A percentile compares a stretch with the other conserved stretches of the same genome.
Conservation (phyloP, 352 stramenopile genomes). For the Saprolegnia diclina region DNA sequence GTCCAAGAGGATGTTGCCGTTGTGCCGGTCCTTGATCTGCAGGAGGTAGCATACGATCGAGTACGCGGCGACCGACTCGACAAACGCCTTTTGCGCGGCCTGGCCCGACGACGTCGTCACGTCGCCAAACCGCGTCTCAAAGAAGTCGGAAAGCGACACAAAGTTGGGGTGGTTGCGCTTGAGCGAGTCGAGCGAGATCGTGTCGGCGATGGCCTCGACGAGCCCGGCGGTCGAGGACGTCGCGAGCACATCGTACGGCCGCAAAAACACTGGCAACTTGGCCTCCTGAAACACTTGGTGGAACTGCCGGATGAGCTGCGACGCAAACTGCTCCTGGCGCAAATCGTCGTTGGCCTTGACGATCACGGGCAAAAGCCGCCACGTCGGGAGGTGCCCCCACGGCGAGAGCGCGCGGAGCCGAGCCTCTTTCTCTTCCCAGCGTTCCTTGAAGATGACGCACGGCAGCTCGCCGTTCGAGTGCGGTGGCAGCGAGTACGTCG, state of each 20-base stretch:
- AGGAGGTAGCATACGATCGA: constrained; percentile 96
- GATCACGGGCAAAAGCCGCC: constrained; percentile 92
- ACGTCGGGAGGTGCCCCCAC: constrained; percentile 79
- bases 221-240: constrained; percentile 91
- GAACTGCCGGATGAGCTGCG: constrained; percentile 94
- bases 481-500: constrained; percentile 25
- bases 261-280: constrained; percentile 91
- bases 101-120: constrained; percentile 60
- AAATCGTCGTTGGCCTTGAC: constrained; percentile 98
- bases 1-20: constrained; percentile 96
- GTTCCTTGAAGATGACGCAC: constrained; percentile 91
- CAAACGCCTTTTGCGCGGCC: constrained; percentile 80
- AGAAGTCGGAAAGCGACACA: constrained; percentile 91
- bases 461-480: constrained; percentile 38
- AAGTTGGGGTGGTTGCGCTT: constrained; percentile 95
- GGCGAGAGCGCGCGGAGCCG: constrained; percentile 82
- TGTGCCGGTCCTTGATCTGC: constrained; percentile 98
- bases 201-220: constrained; percentile 95
- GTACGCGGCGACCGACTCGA: constrained; percentile 82
- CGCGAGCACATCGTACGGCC: constrained; percentile 95
- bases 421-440: constrained; percentile 92
- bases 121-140: constrained; percentile 89
- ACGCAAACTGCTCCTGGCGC: constrained; percentile 95
- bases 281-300: constrained; percentile 92
- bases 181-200: constrained; percentile 96